A percentile compares a stretch with the other conserved stretches of the same genome.
These are phyloP conservation scores for Luffa acutangula DNA, from an alignment of 306 rosid genomes.

Conservation along the genomic window DNA sequence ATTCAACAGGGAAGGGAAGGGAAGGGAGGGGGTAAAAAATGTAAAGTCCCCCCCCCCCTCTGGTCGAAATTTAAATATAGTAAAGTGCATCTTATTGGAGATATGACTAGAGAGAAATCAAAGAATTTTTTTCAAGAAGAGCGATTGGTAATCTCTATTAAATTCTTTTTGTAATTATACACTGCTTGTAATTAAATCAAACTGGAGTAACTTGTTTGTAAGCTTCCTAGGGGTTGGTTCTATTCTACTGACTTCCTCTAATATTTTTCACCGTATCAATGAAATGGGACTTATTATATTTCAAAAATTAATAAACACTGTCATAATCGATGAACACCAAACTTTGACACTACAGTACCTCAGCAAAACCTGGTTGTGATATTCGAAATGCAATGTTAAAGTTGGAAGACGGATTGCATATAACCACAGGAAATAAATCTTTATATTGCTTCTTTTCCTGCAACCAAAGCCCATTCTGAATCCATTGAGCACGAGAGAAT, in stretches of 20 bases:
- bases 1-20: neutral
- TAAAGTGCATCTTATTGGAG: neutral
- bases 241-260: neutral
- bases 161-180: neutral
- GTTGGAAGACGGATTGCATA: constrained; percentile 42
- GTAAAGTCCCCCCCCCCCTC: neutral
- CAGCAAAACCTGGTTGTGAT: constrained; percentile 46
- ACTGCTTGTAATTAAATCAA: neutral
- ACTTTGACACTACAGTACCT: constrained; percentile 36
- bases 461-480: constrained; percentile 13
- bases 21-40: no score
- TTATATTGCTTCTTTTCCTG: constrained; percentile 59
- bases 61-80: neutral
- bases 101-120: neutral
- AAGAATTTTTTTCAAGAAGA: neutral
- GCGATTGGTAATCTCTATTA: neutral
- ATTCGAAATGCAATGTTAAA: constrained; percentile 72
- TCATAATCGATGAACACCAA: neutral
- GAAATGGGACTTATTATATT: neutral
- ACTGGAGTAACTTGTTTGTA: neutral
- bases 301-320: neutral
- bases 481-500: neutral
- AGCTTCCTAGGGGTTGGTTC: neutral
- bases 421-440: constrained; percentile 61
- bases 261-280: neutral